Evolutionary conservation across 225 moss, liverwort and hornwort genomes (phyloP).

Genomic region (Bryoerythrophyllum caledonicum): DNA sequence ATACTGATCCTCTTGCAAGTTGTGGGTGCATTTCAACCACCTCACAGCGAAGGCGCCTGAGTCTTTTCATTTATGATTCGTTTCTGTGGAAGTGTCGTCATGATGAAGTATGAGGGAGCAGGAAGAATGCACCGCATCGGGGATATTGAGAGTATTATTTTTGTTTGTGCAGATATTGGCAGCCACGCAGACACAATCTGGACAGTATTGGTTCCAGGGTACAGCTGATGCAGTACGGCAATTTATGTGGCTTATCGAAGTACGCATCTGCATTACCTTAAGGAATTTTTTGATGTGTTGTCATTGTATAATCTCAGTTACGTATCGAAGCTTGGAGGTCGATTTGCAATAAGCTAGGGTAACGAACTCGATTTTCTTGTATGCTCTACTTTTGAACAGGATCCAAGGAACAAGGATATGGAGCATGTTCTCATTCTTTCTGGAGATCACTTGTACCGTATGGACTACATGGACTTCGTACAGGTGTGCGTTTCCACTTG

Average conservation of each 20-base stretch:
- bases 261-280: conserved; percentile 6
- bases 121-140: background rate
- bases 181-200: conserved; percentile 71
- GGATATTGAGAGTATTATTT: background rate
- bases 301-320: too few relatives aligned
- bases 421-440: conserved; percentile 77
- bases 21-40: background rate
- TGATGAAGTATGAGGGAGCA: background rate
- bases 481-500: conserved; percentile 38
- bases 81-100: background rate
- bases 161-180: conserved; percentile 60
- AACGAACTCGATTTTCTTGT: background rate
- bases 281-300: background rate
- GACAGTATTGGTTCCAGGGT: conserved; percentile 83
- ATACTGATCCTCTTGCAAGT: background rate
- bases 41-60: conserved; percentile 4
- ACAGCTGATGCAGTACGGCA: conserved; percentile 91
- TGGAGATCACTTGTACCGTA: conserved; percentile 81
- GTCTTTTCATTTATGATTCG: background rate
- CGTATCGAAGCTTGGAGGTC: background rate
- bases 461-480: conserved; percentile 80
- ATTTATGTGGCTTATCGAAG: conserved; percentile 80
- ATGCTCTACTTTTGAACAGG: conserved; percentile 17
- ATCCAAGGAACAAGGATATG: conserved; percentile 66
- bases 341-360: background rate